Evolutionary conservation across 2,329 filamentous ascomycete genomes (phyloP).

Genomic region (Bipolaris bicolor): DNA sequence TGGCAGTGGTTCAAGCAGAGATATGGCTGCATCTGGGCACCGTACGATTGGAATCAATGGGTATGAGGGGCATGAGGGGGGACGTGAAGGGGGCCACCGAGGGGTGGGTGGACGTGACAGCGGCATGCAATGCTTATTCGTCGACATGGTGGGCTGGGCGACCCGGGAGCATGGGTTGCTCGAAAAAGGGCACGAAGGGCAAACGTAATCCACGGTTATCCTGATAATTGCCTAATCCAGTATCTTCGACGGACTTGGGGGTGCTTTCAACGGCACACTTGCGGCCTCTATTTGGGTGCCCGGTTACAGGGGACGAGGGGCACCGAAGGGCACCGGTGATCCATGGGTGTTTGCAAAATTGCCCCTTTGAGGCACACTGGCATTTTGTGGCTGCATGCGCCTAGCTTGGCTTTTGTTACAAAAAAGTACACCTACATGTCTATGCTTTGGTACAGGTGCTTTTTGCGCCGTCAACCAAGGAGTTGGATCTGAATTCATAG

Average conservation of each 20-base stretch:
- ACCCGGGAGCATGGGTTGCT: not conserved
- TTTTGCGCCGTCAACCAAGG: not conserved
- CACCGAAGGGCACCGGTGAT: slow-evolving; percentile 1
- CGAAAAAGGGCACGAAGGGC: slow-evolving; percentile 12
- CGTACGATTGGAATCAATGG: not conserved
- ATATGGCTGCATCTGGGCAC: not conserved
- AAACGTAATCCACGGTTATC: not conserved
- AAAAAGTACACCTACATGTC: not conserved
- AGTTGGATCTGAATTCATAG: not conserved
- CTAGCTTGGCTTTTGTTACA: not conserved
- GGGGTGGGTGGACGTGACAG: not conserved
- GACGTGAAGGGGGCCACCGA: slow-evolving; percentile 1
- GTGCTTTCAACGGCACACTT: not conserved
- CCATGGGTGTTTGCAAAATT: slow-evolving; percentile 1
- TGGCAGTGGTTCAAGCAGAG: not conserved
- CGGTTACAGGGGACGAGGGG: not conserved
- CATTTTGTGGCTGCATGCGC: not conserved
- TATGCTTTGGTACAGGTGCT: not conserved
- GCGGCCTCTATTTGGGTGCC: not conserved
- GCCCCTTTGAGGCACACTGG: not conserved
- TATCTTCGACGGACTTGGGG: not conserved
- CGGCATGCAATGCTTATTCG: not conserved
- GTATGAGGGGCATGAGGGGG: not conserved
- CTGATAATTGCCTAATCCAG: not conserved
- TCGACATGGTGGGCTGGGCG: not conserved